Evolutionary conservation across 768 basidiomycete genomes (phyloP).

Genomic region (Rhodosporidiobolus sp.): DNA sequence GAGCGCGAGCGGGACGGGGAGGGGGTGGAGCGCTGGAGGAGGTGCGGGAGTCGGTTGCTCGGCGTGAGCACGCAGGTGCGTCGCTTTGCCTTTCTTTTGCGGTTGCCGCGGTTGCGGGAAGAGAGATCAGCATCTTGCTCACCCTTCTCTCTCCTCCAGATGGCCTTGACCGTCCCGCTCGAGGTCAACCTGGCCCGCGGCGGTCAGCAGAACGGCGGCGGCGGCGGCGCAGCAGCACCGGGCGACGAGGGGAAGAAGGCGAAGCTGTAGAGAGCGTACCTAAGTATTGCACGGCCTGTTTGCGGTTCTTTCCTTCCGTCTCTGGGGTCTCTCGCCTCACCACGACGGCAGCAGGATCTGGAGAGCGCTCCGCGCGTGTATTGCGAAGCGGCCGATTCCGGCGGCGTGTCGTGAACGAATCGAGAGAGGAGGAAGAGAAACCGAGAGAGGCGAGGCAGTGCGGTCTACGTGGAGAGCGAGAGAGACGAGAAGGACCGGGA

Average conservation of each 20-base stretch:
- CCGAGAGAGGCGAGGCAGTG: too few species aligned
- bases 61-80: slow-evolving; percentile 37
- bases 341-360: too few species aligned
- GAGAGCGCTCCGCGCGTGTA: too few species aligned
- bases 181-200: slow-evolving; percentile 11
- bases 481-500: too few species aligned
- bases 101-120: background rate
- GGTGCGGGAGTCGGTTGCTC: slow-evolving; percentile 12
- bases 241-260: slow-evolving; percentile 20
- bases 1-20: background rate
- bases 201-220: too few species aligned
- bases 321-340: too few species aligned
- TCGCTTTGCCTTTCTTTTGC: background rate
- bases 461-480: too few species aligned
- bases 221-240: background rate
- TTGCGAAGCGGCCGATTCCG: too few species aligned
- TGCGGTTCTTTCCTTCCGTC: too few species aligned
- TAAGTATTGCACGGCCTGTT: background rate
- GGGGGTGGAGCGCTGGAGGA: slow-evolving; percentile 9
- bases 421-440: too few species aligned
- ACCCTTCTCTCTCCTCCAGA: background rate
- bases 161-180: slow-evolving; percentile 25
- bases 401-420: too few species aligned
- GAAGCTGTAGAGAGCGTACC: background rate
- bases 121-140: background rate